phyloP scores from a whole-genome alignment of 2,329 filamentous ascomycete genomes.

The Aspergillus pseudonomiae region DNA sequence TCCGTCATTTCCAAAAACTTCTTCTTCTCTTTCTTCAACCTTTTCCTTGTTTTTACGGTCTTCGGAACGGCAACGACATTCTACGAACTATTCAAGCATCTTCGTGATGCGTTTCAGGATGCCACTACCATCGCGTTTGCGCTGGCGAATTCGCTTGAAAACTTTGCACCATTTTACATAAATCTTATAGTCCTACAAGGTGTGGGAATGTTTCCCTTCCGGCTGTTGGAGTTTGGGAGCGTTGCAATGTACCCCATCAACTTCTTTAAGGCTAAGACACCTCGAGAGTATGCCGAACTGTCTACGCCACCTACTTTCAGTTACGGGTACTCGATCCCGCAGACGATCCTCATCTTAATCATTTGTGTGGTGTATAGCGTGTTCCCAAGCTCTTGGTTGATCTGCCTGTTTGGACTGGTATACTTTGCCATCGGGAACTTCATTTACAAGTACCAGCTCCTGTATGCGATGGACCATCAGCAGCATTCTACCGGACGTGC shows the following conservation, averaged over 20 bases:
- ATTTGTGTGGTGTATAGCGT: slow-evolving; percentile 95
- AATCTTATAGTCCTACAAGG: slow-evolving; percentile 94
- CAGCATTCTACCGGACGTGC: slow-evolving; percentile 72
- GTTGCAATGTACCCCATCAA: slow-evolving; percentile 82
- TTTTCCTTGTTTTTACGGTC: slow-evolving; percentile 91
- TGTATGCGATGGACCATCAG: slow-evolving; percentile 98
- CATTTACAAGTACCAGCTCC: slow-evolving; percentile 74
- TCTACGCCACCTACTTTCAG: slow-evolving; percentile 83
- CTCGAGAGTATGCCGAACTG: slow-evolving; percentile 83
- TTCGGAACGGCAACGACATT: slow-evolving; percentile 80
- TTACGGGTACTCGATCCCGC: slow-evolving; percentile 94
- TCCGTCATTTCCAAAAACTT: slow-evolving; percentile 98
- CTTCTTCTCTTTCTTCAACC: slow-evolving; percentile 99
- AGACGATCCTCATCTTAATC: slow-evolving; percentile 89
- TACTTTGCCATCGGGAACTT: slow-evolving; percentile 55
- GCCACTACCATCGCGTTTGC: slow-evolving; percentile 75
- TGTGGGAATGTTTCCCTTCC: slow-evolving; percentile 89
- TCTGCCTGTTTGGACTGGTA: slow-evolving; percentile 75
- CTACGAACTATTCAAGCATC: slow-evolving; percentile 62
- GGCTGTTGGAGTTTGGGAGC: slow-evolving; percentile 85
- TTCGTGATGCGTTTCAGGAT: slow-evolving; percentile 76
- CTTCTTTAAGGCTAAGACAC: slow-evolving; percentile 78
- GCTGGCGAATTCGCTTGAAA: slow-evolving; percentile 74
- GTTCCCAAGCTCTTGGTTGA: slow-evolving; percentile 74
- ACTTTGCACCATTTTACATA: slow-evolving; percentile 81